Evolutionary conservation across 2,329 filamentous ascomycete genomes (phyloP).

Genomic region (Trichoderma koningii): DNA sequence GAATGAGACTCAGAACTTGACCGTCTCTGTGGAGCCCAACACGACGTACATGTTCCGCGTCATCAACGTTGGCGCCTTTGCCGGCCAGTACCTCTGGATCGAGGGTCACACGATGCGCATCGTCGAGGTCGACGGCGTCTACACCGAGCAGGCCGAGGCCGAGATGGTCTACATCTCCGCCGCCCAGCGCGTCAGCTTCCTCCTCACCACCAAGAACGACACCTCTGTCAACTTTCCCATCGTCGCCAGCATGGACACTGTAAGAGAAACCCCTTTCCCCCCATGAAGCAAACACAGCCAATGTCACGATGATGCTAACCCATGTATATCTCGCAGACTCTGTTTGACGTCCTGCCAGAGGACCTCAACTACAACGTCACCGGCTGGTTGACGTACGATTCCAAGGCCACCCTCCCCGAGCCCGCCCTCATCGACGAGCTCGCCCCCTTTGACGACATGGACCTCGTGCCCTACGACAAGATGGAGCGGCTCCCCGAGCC

Average conservation of each 20-base stretch:
- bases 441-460: slow-evolving; percentile 72
- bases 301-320: background rate
- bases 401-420: slow-evolving; percentile 46
- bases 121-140: slow-evolving; percentile 73
- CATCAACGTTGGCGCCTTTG: slow-evolving; percentile 73
- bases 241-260: slow-evolving; percentile 68
- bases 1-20: slow-evolving; percentile 67
- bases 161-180: slow-evolving; percentile 66
- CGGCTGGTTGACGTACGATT: slow-evolving; percentile 64
- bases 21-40: slow-evolving; percentile 61
- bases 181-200: slow-evolving; percentile 66
- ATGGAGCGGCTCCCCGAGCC: slow-evolving; percentile 61
- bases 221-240: slow-evolving; percentile 67
- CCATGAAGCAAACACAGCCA: background rate
- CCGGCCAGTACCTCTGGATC: slow-evolving; percentile 66
- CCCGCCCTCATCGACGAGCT: slow-evolving; percentile 62
- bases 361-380: slow-evolving; percentile 69
- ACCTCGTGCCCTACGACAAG: slow-evolving; percentile 68
- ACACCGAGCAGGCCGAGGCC: slow-evolving; percentile 61
- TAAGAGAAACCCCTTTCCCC: slow-evolving; percentile 36
- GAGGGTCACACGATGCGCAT: slow-evolving; percentile 68
- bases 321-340: slow-evolving; percentile 42
- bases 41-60: slow-evolving; percentile 74
- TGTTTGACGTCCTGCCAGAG: slow-evolving; percentile 69
- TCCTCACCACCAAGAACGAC: slow-evolving; percentile 64